Evolutionary conservation across 805 yeast species (phyloP), one percentile per base, ranked within the genome.

Genomic region (Candida easanensis): DNA sequence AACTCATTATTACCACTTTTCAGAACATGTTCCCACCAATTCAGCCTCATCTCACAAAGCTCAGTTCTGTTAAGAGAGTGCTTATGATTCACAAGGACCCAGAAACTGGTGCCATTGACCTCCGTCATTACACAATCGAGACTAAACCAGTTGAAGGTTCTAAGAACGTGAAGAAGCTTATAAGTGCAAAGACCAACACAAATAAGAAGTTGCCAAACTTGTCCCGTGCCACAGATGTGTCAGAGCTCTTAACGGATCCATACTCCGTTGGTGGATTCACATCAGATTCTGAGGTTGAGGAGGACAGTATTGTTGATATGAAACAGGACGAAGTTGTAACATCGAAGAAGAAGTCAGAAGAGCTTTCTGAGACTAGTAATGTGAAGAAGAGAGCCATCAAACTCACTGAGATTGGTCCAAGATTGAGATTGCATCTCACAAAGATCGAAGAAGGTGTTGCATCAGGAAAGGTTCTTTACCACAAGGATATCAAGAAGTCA

Each of bases 11-110:
- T 23, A 87, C 97, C 4, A 81, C 89, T 70, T 88, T 93, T 68
- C 99, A 93, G 66, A 89, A 88, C 67, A 80, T 93, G 79, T 88
- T 91, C 64, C 99, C 99, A 6, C 88, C 99, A 17, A 83, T 93
- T 52, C 84, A 88, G 46, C 97, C 97, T 3, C 88, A 88, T 51
- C 67, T 71, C 44, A 85, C 95, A 16, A 81, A 81, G 51, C 82
- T 93, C 26, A 69, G 71, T 36, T 70, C 84, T 1, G 89, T 93
- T 41, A 84, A 80, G 56, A 76, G 99, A 58, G 98, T 93, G 17
- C 69, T 93, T 56, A 75, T 93, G 77, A 68, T 93, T 43, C 83
- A 84, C 62, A 85, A 82, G 57, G 84, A 82, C 58, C 70, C 74
- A 23, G 80, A 77, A 45, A 78, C 88, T 2, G 90, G 85, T 6